Evolutionary conservation across 148 eudicot genomes (phyloP), one percentile per base, ranked within the genome.

Genomic region (Silene uniflora): DNA sequence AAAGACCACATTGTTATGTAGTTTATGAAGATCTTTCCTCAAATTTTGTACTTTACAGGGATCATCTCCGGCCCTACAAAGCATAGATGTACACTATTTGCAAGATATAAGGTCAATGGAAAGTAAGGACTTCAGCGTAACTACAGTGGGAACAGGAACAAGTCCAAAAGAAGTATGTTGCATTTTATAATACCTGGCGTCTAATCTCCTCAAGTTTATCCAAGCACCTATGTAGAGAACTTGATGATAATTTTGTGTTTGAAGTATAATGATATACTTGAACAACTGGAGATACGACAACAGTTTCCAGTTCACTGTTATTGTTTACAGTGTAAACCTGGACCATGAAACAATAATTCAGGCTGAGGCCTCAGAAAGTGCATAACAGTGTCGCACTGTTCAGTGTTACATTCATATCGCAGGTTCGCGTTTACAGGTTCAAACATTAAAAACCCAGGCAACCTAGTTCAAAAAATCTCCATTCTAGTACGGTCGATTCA

Each of bases 321-420:
- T 88, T 86, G 69, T 89, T 83, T 52, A 96, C 94, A 74, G 91
- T 79, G 77, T 91, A 88, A 78, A 96, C 91, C 99, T 96, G 76
- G 64, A 32, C 61, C 66, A 73, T 73, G 22, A 73, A 72, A 71
- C 27, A 61, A 25, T 25, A 74, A 54, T 52, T 29, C 67, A 61
- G 0, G n/a, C 6, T 29, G 47, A 77, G 54, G 68, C 70, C 25
- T 35, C 7, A 39, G 5, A 29, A 27, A 64, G n/a, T 64, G 14
- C 68, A 77, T 6, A 18, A 29, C 9, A 29, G 6, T 3, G 42
- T 46, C 35, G 17, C 39, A 22, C 4, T 29, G 32, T 29, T 29
- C 42, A 35, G 42, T 5, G 42, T 35, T 35, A 35, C 42, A 35
- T 35, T 35, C 42, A 35, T 35, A 35, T 35, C 6, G 42, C 42